Evolutionary conservation across 306 rosid species (phyloP).

Genomic region (Vicia sativa): DNA sequence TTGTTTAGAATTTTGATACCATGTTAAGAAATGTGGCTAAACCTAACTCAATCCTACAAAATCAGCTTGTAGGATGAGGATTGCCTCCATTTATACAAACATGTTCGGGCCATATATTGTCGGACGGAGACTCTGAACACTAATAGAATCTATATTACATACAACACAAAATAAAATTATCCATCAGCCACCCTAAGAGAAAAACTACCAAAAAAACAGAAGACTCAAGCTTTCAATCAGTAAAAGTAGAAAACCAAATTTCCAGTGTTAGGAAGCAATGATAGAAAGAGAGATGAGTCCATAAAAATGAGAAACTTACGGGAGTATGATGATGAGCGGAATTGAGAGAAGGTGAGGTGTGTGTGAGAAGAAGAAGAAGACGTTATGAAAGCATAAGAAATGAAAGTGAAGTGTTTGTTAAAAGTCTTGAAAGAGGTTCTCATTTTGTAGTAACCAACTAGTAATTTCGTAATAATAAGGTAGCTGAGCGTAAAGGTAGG

Average conservation of each 20-base stretch:
- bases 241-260: conserved; percentile 6
- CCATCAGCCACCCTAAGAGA: too few species aligned
- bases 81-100: too few species aligned
- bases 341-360: background rate
- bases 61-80: too few species aligned
- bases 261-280: background rate
- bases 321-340: conserved; percentile 39
- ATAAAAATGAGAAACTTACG: conserved; percentile 45
- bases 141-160: too few species aligned
- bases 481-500: background rate
- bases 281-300: background rate
- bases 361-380: background rate
- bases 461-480: background rate
- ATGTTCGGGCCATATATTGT: too few species aligned
- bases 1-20: too few species aligned
- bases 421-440: conserved; percentile 40
- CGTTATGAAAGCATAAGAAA: conserved; percentile 18
- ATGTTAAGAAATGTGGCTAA: too few species aligned
- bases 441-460: conserved; percentile 7
- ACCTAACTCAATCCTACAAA: too few species aligned
- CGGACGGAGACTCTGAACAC: too few species aligned
- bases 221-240: too few species aligned
- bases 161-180: too few species aligned
- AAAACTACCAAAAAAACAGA: too few species aligned
- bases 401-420: conserved; percentile 37